Percentiles rank a stretch among this genome's conserved stretches.
Conservation (phyloP, 1,139 yeast species). For the Wickerhamomyces sp. region DNA sequence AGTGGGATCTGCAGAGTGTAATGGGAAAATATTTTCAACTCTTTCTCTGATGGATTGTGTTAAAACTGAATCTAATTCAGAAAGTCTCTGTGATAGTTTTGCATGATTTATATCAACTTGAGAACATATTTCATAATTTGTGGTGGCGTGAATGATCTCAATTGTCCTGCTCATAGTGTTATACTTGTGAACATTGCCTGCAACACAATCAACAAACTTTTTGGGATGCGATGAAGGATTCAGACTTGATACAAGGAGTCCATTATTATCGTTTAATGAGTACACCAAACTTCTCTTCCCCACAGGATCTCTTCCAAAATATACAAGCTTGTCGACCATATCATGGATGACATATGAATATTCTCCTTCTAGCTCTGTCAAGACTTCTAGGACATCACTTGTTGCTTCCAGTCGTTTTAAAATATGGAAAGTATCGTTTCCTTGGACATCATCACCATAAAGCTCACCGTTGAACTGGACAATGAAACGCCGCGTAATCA, state of each 20-base stretch:
- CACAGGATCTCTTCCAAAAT: constrained; percentile 78
- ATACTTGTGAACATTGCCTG: constrained; percentile 43
- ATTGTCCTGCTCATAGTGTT: constrained; percentile 24
- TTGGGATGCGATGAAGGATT: constrained; percentile 30
- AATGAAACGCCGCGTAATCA: constrained; percentile 31
- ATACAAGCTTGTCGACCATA: constrained; percentile 32
- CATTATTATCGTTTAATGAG: constrained; percentile 25
- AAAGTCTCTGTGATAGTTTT: constrained; percentile 14
- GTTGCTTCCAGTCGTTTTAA: constrained; percentile 24
- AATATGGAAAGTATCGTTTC: constrained; percentile 48
- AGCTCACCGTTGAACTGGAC: constrained; percentile 88
- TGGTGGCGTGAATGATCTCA: constrained; percentile 7
- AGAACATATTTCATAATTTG: constrained; percentile 17
- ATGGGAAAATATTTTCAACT: constrained; percentile 54
- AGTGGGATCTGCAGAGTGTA: constrained; percentile 29
- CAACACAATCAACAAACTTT: constrained; percentile 45
- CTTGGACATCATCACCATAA: constrained; percentile 51
- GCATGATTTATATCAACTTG: constrained; percentile 13
- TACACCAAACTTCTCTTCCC: constrained; percentile 78
- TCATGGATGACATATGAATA: constrained; percentile 64
- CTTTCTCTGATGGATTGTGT: constrained; percentile 43
- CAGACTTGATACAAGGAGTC: constrained; percentile 42
- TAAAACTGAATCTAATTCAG: constrained; percentile 27
- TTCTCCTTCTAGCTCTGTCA: constrained; percentile 63
- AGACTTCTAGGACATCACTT: constrained; percentile 29